A percentile compares a stretch with the other conserved stretches of the same genome.
Conservation (phyloP, 2,329 filamentous ascomycete genomes). For the Westerdykella sp. region DNA sequence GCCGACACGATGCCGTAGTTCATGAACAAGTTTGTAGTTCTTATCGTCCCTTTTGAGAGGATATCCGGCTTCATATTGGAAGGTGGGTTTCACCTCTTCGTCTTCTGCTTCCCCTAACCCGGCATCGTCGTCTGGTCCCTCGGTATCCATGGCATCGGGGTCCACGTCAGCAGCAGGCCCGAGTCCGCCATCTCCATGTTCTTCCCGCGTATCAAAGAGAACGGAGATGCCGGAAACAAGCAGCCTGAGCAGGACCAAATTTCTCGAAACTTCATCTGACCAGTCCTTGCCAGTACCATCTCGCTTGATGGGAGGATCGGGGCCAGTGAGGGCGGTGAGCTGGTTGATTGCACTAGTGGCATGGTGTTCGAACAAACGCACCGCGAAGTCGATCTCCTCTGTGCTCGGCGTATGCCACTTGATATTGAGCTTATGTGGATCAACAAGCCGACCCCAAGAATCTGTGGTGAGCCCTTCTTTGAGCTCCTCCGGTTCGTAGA, state of each 20-base stretch:
- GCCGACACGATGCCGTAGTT: slow-evolving; percentile 73
- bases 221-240: slow-evolving; percentile 84
- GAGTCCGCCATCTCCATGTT: slow-evolving; percentile 23
- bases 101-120: slow-evolving; percentile 64
- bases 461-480: slow-evolving; percentile 64
- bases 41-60: slow-evolving; percentile 56
- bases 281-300: slow-evolving; percentile 97
- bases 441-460: slow-evolving; percentile 78
- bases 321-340: slow-evolving; percentile 71
- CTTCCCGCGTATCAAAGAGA: slow-evolving; percentile 68
- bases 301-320: slow-evolving; percentile 74
- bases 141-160: slow-evolving; percentile 39
- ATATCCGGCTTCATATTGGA: slow-evolving; percentile 85
- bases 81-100: slow-evolving; percentile 77
- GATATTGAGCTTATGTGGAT: slow-evolving; percentile 71
- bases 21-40: slow-evolving; percentile 68
- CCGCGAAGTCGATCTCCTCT: slow-evolving; percentile 79
- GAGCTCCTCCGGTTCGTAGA: slow-evolving; percentile 76
- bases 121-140: slow-evolving; percentile 45
- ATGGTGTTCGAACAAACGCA: slow-evolving; percentile 82
- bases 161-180: slow-evolving; percentile 38
- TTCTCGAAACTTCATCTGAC: slow-evolving; percentile 92
- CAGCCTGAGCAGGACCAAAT: slow-evolving; percentile 81
- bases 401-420: slow-evolving; percentile 82
- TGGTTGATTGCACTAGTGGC: slow-evolving; percentile 68